phyloP scores from a whole-genome alignment of 2,329 filamentous ascomycete genomes.

The Amauroascus niger region DNA sequence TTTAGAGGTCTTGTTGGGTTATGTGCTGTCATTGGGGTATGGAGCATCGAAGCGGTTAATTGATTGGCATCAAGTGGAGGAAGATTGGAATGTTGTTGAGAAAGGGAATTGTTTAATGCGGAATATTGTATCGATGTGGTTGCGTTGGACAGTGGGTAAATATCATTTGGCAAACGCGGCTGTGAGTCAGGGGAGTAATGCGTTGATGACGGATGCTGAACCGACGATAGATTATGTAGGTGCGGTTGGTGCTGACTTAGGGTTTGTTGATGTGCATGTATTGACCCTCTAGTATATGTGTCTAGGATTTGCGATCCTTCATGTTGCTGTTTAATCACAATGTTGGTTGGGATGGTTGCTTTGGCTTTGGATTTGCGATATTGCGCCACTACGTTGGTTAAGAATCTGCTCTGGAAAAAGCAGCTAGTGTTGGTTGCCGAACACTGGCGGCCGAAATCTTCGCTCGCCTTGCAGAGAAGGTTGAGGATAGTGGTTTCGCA shows the following conservation, averaged over 20 bases:
- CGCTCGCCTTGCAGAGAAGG: conserved; percentile 15
- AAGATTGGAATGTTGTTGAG: conserved; percentile 1
- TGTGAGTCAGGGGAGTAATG: not conserved
- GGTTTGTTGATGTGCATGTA: not conserved
- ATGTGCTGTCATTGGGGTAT: not conserved
- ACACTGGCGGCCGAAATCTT: conserved; percentile 16
- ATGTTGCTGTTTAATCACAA: conserved; percentile 12
- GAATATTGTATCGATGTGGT: not conserved
- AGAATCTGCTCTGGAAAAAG: conserved; percentile 18
- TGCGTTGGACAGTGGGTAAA: not conserved
- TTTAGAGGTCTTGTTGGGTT: not conserved
- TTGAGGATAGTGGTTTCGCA: conserved; percentile 16
- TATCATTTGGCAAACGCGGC: not conserved
- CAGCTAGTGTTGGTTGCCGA: conserved; percentile 18
- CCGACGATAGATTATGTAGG: not conserved
- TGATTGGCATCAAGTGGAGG: not conserved
- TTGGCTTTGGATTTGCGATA: conserved; percentile 17
- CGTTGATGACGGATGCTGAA: not conserved
- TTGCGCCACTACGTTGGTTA: conserved; percentile 19
- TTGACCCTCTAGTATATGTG: not conserved
- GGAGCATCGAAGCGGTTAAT: not conserved
- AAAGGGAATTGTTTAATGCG: not conserved
- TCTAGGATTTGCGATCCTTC: not conserved
- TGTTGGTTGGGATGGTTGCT: not conserved
- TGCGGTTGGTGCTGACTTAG: not conserved